Evolutionary conservation across 495 filamentous ascomycete genomes (phyloP), one percentile per base, ranked within the genome.

Genomic region (Terfezia claveryi): DNA sequence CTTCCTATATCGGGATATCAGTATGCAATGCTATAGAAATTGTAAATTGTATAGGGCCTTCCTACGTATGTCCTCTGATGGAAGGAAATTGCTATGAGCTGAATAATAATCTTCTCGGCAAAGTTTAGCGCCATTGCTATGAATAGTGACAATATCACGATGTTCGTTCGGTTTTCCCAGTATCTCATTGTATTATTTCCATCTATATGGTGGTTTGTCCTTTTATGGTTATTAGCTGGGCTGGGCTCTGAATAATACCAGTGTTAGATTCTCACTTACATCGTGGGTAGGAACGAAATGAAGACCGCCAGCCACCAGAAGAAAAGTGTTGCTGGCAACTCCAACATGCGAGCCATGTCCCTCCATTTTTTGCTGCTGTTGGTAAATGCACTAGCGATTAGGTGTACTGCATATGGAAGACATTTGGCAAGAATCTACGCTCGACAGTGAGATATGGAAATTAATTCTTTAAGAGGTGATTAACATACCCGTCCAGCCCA

Each of bases 81-180:
- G 66, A 98, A 95, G 61, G 80, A 86, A 59, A 87, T 83, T 16
- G 89, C 88, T 63, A 98, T 94, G 64, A 94, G 78, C 63, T 95
- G 87, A 56, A 94, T 89, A 58, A 94, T 76, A 56, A 98, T 83
- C 71, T 95, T 98, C 65, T 95, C 87, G 50, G 82, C 72, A 52
- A 91, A 77, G 67, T 98, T 95, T 53, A 95, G 69, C 37, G 78
- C 73, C 0, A 80, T 77, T 57, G 82, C 77, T 36, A 92, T 81
- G 63, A 98, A 89, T 54, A 87, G 63, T 16, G 83, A 74, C 8
- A 92, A 75, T 58, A 98, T 80, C 61, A 98, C 77, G 61, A 92
- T 94, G 72, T 92, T 87, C 56, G 87, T 75, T 11, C 79, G 77
- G 46, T 66, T 72, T 63, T 94, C 80, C 89, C 88, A 95, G 36